Conservation (phyloP, 805 yeast species). For the Saccharomycopsis sp. region DNA sequence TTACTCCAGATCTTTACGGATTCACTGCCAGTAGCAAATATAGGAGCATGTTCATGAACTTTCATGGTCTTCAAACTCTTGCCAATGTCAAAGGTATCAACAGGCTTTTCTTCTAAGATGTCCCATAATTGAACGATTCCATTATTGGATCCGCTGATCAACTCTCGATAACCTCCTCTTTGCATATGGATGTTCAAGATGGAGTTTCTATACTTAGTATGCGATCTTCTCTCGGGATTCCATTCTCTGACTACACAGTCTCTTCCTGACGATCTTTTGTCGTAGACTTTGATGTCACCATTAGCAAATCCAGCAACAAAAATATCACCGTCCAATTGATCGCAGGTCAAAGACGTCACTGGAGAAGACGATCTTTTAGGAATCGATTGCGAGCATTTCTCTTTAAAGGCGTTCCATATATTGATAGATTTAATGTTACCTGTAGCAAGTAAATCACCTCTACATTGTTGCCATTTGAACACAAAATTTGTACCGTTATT, state of each 20-base stretch:
- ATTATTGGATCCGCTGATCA: constrained; percentile 75
- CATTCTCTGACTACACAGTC: constrained; percentile 83
- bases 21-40: constrained; percentile 82
- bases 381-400: constrained; percentile 75
- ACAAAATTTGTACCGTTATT: constrained; percentile 78
- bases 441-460: constrained; percentile 85
- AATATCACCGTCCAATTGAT: constrained; percentile 79
- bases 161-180: constrained; percentile 90
- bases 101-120: constrained; percentile 67
- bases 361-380: constrained; percentile 88
- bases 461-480: constrained; percentile 94
- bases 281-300: constrained; percentile 83
- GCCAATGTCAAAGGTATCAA: constrained; percentile 53
- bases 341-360: constrained; percentile 87
- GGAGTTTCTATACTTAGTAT: constrained; percentile 41
- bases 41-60: constrained; percentile 95
- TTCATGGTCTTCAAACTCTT: constrained; percentile 60
- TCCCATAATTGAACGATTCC: constrained; percentile 91
- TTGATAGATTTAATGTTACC: constrained; percentile 92
- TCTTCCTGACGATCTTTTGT: constrained; percentile 75
- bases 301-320: constrained; percentile 75
- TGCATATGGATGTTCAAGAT: constrained; percentile 87
- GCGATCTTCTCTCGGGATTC: constrained; percentile 30
- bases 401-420: constrained; percentile 96
- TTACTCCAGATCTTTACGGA: constrained; percentile 80